Evolutionary conservation across 805 yeast genomes (phyloP), one percentile per base, ranked within the genome.

Genomic region (Zygosaccharomyces rouxii): DNA sequence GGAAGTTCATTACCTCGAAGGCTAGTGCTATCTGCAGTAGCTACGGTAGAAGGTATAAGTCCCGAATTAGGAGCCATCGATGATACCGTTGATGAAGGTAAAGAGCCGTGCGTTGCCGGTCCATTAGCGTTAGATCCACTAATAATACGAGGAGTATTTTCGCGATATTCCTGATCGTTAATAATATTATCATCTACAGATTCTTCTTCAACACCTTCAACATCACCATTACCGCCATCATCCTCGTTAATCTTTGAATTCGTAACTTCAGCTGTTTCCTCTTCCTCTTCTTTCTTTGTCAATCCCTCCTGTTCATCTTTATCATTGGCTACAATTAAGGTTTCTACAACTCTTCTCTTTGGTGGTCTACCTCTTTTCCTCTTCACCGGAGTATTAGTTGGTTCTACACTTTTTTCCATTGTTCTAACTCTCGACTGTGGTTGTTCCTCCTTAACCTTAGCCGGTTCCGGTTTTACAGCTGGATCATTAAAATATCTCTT

Each of bases 171-270:
- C 7, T 44, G 46, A 16, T 38, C 44, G 13, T 49, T 39, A 22
- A 39, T 46, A 30, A 39, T 46, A 30, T 44, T 75, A 76, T 53
- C 74, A 69, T 55, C 80, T 64, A 59, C 80, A 74, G 68, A 81
- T 72, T 40, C 76, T 18, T 41, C 44, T 16, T 41, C 35, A 13
- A 26, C 33, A 22, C 11, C 35, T 28, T 22, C 35, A 19, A 26
- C 13, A 10, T 19, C 44, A 29, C 44, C 35, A 28, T 41, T 75
- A 78, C 63, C 80, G 72, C 13, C 78, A 68, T 1, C 77, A 0
- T 83, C 80, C 48, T 81, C 81, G 4, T 76, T 33, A 30, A 75
- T 80, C 55, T 83, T 87, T 0, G 83, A 76, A 55, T 83, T 89
- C 56, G 47, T 5, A 13, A n/a, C 16, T 38, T 64, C 59, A 14